Conservation (phyloP, 2,329 filamentous ascomycete genomes). For the Aureobasidium leucospermi region DNA sequence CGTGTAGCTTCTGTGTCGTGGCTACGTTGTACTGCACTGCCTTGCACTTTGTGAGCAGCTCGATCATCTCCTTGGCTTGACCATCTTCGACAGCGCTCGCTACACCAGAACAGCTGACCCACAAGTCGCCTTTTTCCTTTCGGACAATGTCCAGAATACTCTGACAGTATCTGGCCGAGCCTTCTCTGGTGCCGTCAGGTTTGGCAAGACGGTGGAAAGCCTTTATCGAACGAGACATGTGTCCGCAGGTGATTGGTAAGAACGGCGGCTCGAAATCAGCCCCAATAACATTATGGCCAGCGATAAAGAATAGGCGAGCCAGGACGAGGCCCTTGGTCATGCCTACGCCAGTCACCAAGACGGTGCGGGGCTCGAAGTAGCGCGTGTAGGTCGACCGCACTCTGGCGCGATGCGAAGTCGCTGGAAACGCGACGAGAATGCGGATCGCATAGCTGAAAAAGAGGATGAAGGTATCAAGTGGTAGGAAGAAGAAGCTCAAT, state of each 20-base stretch:
- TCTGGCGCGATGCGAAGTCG: constrained; percentile 19
- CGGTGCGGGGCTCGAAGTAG: constrained; percentile 42
- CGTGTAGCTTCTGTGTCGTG: constrained; percentile 52
- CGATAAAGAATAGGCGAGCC: constrained; percentile 56
- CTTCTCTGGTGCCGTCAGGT: constrained; percentile 26
- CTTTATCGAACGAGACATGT: constrained; percentile 51
- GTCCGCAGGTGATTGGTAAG: constrained; percentile 38
- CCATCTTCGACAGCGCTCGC: constrained; percentile 60
- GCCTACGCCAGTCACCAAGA: constrained; percentile 65
- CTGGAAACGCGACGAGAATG: constrained; percentile 15
- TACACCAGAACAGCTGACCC: constrained; percentile 68
- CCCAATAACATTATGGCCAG: constrained; percentile 63
- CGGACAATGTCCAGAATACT: constrained; percentile 52
- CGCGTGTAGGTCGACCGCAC: constrained; percentile 25
- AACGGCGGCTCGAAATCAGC: constrained; percentile 52
- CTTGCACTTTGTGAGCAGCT: constrained; percentile 50
- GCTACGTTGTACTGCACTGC: constrained; percentile 56
- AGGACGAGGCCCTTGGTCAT: constrained; percentile 65
- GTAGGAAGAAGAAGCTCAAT: constrained; percentile 39
- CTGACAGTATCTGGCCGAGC: constrained; percentile 46
- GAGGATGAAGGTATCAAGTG: constrained; percentile 42
- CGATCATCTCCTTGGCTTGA: constrained; percentile 53
- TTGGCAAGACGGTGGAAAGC: constrained; percentile 46
- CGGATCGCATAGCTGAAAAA: constrained; percentile 28
- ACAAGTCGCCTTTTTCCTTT: constrained; percentile 58